phyloP scores from a whole-genome alignment of 2,329 filamentous ascomycete species.

The Aspergillus sp. region DNA sequence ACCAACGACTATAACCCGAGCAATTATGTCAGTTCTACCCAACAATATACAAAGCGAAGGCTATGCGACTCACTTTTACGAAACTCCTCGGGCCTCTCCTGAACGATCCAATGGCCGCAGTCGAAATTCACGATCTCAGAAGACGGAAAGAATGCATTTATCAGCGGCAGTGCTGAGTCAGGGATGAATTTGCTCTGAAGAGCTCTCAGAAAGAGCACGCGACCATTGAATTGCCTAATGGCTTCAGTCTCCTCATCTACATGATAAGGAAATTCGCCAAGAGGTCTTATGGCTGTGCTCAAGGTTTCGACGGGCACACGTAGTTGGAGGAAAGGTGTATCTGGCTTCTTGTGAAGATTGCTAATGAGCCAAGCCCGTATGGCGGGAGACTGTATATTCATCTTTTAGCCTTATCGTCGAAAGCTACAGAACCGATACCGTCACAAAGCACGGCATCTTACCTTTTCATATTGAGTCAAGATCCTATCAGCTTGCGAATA shows the following conservation, averaged over 20 bases:
- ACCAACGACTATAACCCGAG: no score
- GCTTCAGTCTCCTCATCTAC: not conserved
- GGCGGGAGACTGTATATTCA: not conserved
- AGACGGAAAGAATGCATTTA: conserved; percentile 31
- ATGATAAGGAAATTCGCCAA: not conserved
- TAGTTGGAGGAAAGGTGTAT: not conserved
- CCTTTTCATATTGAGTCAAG: conserved; percentile 4
- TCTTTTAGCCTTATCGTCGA: no score
- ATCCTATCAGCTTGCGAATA: conserved; percentile 10
- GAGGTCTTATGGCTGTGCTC: not conserved
- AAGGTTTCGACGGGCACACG: not conserved
- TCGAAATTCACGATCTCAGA: conserved; percentile 33
- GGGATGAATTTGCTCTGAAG: conserved; percentile 53
- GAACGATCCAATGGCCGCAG: conserved; percentile 40
- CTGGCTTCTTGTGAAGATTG: conserved; percentile 1
- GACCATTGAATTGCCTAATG: conserved; percentile 34
- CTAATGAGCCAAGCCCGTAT: conserved; percentile 11
- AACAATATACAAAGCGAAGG: no score
- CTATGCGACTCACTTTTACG: not conserved
- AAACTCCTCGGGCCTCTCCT: conserved; percentile 36
- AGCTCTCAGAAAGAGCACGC: conserved; percentile 24
- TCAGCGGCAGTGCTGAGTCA: conserved; percentile 42
- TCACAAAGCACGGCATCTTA: not conserved
- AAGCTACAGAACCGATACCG: no score
- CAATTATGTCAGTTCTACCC: no score